A percentile compares a stretch with the other conserved stretches of the same genome.
Evolutionary conservation across 2,329 filamentous ascomycete species (phyloP).

Genomic region (Neonectria sp.): DNA sequence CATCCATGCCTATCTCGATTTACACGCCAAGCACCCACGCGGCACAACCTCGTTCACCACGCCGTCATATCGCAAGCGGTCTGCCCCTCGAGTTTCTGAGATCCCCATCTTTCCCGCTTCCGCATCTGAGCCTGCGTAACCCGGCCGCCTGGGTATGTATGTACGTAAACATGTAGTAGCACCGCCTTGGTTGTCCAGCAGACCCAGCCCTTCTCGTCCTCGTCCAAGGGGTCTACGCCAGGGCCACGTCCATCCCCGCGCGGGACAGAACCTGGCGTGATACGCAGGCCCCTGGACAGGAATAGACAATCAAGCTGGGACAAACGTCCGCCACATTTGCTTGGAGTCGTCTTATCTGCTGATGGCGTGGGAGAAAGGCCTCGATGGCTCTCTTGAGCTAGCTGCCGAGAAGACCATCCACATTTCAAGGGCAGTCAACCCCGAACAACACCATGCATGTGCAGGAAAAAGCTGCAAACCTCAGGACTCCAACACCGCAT

Average conservation of each 20-base stretch:
- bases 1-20: constrained; percentile 2
- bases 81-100: constrained; percentile 2
- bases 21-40: background rate
- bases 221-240: background rate
- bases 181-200: constrained; percentile 22
- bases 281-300: background rate
- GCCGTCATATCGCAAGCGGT: constrained; percentile 7
- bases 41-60: background rate
- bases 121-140: constrained; percentile 28
- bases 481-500: background rate
- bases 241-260: background rate
- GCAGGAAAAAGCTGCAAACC: background rate
- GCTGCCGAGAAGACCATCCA: constrained; percentile 16
- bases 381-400: constrained; percentile 10
- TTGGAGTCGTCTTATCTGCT: constrained; percentile 1
- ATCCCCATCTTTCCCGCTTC: constrained; percentile 21
- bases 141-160: constrained; percentile 29
- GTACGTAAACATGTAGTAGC: constrained; percentile 12
- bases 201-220: background rate
- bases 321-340: background rate
- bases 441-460: background rate
- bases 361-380: background rate
- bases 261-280: background rate
- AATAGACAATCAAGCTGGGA: constrained; percentile 11
- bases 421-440: background rate